Evolutionary conservation across 768 basidiomycete species (phyloP), one percentile per base, ranked within the genome.

Genomic region (Obba rivulosa): DNA sequence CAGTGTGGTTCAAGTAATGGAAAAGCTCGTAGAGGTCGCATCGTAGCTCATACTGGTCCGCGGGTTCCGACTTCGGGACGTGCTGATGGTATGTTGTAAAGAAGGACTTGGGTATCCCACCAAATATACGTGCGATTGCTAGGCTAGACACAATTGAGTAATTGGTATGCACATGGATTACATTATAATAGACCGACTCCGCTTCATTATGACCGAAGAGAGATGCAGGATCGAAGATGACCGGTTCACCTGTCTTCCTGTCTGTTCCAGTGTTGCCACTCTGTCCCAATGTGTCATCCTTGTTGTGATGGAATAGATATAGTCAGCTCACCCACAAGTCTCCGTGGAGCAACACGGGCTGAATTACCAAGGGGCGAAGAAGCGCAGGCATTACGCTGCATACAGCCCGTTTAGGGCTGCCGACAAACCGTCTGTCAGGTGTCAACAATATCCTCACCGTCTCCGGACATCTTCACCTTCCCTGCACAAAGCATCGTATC

Each of bases 161-260:
- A 44, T 24, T 31, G 8, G 20, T 18, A 8, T 31, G 8, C 7
- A 13, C 3, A 34, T 17, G 18, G 24, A 5, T 46, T 17, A 5
- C 21, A 31, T 45, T 23, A 17, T n/a, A 39, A 25, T 22, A 17
- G 40, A 64, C 79, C 66, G 56, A 90, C 88, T 91, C 88, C 13
- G 83, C 82, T 67, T 91, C 88, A 51, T 83, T 83, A 57, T 90
- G 88, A 2, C 88, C 88, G 55, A 77, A 90, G 59, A 80, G 86
- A 3, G 85, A 85, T 2, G 87, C 80, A 2, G 87, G 86, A 57
- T 91, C 87, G 54, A 80, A 90, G 36, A 90, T 82, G 1, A 87
- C 66, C 0, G 88, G 85, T 45, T 79, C 63, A 4, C 75, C 77
- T 5, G 72, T 79, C 20, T 49, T 45, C 34, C 57, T 61, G 51